Evolutionary conservation across 805 yeast genomes (phyloP).

Genomic region (Kodamaea kakaduensis): DNA sequence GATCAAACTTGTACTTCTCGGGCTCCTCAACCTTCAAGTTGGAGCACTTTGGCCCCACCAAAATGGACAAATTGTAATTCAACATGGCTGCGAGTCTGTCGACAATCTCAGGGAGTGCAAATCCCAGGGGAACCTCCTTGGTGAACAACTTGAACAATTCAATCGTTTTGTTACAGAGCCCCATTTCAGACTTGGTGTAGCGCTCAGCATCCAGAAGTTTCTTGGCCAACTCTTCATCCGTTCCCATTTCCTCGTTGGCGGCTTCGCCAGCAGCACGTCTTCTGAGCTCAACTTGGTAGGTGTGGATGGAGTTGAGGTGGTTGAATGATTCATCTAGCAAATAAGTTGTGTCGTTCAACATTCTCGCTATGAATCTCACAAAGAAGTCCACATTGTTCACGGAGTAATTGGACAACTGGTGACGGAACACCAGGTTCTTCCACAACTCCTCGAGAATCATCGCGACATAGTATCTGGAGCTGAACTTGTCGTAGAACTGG

Average conservation of each 20-base stretch:
- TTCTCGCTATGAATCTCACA: conserved; percentile 86
- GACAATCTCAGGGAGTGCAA: conserved; percentile 83
- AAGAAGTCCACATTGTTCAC: conserved; percentile 73
- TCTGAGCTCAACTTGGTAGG: conserved; percentile 61
- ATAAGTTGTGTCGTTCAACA: conserved; percentile 92
- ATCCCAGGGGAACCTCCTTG: conserved; percentile 79
- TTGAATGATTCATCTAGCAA: conserved; percentile 86
- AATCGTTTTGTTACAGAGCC: conserved; percentile 78
- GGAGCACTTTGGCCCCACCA: conserved; percentile 93
- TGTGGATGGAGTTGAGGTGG: conserved; percentile 73
- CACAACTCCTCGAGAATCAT: conserved; percentile 79
- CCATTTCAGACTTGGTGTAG: conserved; percentile 77
- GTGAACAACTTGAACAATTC: conserved; percentile 77
- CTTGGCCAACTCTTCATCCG: conserved; percentile 55
- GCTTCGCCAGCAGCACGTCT: conserved; percentile 37
- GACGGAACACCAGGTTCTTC: conserved; percentile 64
- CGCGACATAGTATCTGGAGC: conserved; percentile 82
- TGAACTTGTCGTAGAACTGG: conserved; percentile 95
- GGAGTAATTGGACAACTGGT: conserved; percentile 67
- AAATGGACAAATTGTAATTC: conserved; percentile 83
- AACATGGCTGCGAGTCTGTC: conserved; percentile 95
- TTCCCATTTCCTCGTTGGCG: conserved; percentile 42
- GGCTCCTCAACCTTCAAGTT: conserved; percentile 84
- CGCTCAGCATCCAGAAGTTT: conserved; percentile 63
- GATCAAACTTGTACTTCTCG: conserved; percentile 76